Conservation (phyloP, 768 basidiomycete genomes). For the Mycena polygramma region DNA sequence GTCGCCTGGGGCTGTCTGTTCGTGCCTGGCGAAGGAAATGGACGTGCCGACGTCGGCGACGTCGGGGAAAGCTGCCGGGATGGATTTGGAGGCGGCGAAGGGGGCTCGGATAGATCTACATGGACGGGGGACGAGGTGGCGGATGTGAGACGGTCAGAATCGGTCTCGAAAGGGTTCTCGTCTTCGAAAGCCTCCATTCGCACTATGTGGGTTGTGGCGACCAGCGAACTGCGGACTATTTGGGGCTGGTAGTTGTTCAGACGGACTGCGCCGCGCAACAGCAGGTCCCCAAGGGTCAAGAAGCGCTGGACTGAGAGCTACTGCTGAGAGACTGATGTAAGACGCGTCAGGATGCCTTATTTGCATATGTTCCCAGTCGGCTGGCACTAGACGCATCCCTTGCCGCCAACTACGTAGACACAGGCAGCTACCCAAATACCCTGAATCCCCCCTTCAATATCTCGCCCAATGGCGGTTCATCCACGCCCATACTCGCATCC, state of each 20-base stretch:
- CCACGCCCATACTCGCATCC: conserved; percentile 42
- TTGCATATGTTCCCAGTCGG: conserved; percentile 10
- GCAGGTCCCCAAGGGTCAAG: not conserved
- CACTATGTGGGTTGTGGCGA: conserved; percentile 1
- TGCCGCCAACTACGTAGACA: not conserved
- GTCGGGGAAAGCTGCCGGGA: conserved; percentile 63
- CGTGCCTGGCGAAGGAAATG: conserved; percentile 70
- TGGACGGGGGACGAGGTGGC: conserved; percentile 63
- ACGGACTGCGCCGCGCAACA: conserved; percentile 6
- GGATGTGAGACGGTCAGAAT: conserved; percentile 43
- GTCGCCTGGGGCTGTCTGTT: conserved; percentile 64
- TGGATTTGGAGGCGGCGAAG: conserved; percentile 65
- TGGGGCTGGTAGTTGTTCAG: not conserved
- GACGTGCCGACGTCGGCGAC: conserved; percentile 55
- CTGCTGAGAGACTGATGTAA: not conserved
- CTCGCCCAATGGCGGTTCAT: conserved; percentile 49
- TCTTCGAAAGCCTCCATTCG: conserved; percentile 68
- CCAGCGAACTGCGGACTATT: not conserved
- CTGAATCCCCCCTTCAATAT: conserved; percentile 62
- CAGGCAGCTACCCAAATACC: conserved; percentile 65
- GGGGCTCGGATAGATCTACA: conserved; percentile 69
- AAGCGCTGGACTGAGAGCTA: not conserved
- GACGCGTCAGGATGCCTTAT: conserved; percentile 30
- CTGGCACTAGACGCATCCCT: too few relatives aligned
- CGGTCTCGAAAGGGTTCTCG: conserved; percentile 76